These are phyloP conservation scores for Harringtonia aguacate DNA, from an alignment of 2,329 filamentous ascomycete species.

Conservation along the genomic window DNA sequence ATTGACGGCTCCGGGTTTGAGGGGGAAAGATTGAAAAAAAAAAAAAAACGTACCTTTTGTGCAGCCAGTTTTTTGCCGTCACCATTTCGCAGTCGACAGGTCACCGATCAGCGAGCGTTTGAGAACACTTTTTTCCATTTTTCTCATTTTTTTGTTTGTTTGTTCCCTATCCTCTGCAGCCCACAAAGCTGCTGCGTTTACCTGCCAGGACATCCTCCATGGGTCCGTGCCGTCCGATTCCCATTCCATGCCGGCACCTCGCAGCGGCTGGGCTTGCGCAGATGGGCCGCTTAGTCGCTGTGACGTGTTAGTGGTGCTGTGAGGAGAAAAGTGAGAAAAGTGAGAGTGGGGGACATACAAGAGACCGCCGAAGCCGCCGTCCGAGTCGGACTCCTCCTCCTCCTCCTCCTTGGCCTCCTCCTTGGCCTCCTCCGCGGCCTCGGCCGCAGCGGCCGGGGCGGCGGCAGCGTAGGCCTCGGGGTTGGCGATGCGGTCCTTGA, in stretches of 20 bases:
- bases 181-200: neutral
- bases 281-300: slow-evolving; percentile 13
- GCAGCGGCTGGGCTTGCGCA: no score
- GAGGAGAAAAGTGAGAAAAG: neutral
- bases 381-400: slow-evolving; percentile 57
- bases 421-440: slow-evolving; percentile 43
- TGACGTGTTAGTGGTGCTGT: neutral
- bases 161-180: neutral
- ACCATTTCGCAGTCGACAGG: no score
- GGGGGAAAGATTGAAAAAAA: slow-evolving; percentile 6
- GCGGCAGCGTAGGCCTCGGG: slow-evolving; percentile 88
- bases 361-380: slow-evolving; percentile 69
- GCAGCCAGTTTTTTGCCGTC: neutral
- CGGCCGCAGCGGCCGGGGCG: slow-evolving; percentile 55
- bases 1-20: slow-evolving; percentile 26
- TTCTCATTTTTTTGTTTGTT: slow-evolving; percentile 5
- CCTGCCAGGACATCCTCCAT: no score
- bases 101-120: no score
- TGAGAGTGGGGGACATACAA: slow-evolving; percentile 29
- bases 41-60: slow-evolving; percentile 33
- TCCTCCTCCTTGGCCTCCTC: slow-evolving; percentile 53
- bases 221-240: neutral
- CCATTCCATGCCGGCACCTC: neutral
- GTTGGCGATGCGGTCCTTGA: slow-evolving; percentile 99
- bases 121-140: neutral